Base-by-base conservation (phyloP, 441 rosid species). In the Corymbia calophylla region DNA sequence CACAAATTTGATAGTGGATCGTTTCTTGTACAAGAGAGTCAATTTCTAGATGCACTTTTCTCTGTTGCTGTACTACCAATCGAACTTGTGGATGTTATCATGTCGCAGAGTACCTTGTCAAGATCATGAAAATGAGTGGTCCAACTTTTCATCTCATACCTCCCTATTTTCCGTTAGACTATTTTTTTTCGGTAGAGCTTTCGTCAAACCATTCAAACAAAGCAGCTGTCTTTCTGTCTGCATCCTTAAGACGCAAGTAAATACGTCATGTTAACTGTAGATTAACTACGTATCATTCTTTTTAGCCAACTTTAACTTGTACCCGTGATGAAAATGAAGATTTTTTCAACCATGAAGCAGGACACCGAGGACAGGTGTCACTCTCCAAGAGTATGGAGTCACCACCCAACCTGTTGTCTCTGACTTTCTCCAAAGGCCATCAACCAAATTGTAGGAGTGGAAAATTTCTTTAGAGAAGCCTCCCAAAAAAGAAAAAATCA, bases 381-480 rank as follows among this genome's bases (percentile, higher is more conserved):
- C 27, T 23, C 16, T 53, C 58, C 51, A 53, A 31, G 85, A n/a
- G 44, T 73, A 39, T 88, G 44, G 44, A 55, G 25, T 88, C 89
- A 66, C 90, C 89, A 35, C 89, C 89, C 35, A 89, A 23, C 87
- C 44, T 87, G 11, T 16, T 53, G 62, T 62, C 85, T 25, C 54
- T 29, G 17, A 15, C 49, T 21, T 53, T 32, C 39, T 51, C 21
- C 73, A 32, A 87, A 49, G 49, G n/a, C 88, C 44, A 35, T 49
- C 85, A 64, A 54, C 89, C 89, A n/a, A 32, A 53, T 77, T 66
- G 66, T 90, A 89, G 90, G 88, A 86, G 80, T 27, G 77, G 54
- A 64, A 89, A 16, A 89, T 92, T 92, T 88, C 87, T 93, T 68
- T 9, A 9, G 48, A 19, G 18, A 93, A 95, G 93, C 92, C 91